Conservation (phyloP, 129 eudicot genomes). For the Tanacetum coccineum region DNA sequence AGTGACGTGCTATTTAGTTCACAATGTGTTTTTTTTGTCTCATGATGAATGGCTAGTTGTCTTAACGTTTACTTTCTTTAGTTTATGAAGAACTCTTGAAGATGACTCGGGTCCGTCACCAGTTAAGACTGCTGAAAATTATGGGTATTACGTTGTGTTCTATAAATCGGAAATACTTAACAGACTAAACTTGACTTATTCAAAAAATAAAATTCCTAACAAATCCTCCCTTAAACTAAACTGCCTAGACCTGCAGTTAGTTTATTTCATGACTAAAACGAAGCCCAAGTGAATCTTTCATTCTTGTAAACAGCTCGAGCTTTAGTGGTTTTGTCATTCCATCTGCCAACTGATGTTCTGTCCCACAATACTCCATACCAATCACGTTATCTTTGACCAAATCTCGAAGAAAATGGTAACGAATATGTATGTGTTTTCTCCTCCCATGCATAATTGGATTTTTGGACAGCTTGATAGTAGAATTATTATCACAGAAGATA, state of each 20-base stretch:
- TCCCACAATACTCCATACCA: neutral
- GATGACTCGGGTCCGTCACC: too few species aligned
- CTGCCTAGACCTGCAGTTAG: constrained; percentile 3
- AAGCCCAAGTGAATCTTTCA: neutral
- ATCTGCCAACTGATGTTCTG: neutral
- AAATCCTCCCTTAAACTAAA: constrained; percentile 7
- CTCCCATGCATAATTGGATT: constrained; percentile 7
- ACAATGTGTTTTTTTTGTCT: too few species aligned
- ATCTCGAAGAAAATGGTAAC: constrained; percentile 6
- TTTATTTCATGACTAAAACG: neutral
- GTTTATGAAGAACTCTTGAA: too few species aligned
- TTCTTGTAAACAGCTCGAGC: neutral
- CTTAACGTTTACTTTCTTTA: too few species aligned
- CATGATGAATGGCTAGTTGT: too few species aligned
- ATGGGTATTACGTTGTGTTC: too few species aligned
- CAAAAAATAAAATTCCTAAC: neutral
- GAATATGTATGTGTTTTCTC: neutral
- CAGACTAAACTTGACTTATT: too few species aligned
- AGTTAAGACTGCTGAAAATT: too few species aligned
- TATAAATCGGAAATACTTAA: too few species aligned
- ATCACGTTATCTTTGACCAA: constrained; percentile 2
- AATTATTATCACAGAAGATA: neutral
- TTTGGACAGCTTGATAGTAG: neutral
- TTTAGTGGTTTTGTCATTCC: constrained; percentile 9
- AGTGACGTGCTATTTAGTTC: too few species aligned